Evolutionary conservation across 768 basidiomycete genomes (phyloP), one percentile per base, ranked within the genome.

Genomic region (Phaeotremella skinneri): DNA sequence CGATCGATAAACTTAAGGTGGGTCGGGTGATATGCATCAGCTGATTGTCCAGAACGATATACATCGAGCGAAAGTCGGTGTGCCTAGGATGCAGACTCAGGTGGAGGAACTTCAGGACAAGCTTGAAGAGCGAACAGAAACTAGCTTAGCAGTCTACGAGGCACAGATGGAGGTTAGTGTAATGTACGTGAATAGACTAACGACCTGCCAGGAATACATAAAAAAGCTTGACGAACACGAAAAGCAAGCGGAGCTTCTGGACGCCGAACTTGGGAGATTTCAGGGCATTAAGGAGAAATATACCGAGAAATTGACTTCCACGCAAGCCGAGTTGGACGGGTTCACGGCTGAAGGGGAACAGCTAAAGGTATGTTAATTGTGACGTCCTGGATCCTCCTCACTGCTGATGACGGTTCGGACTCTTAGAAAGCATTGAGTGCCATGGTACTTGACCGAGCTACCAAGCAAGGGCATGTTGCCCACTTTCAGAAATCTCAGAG

Each of bases 401-500:
- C 17, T 27, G 6, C 7, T 66, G 34, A 49, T 42, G n/a, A 89
- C 83, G 80, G 79, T 23, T 90, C 88, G 87, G 84, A 83, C 2
- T 17, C 52, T 6, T 29, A 55, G 58, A 41, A 53, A 60, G 16
- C 45, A n/a, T 16, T 60, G 41, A 41, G 34, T 17, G 32, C 31
- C 37, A 42, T 42, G 20, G 26, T 54, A 16, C 21, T 49, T 26
- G 48, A 21, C 6, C 48, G 27, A 27, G 48, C 21, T 26, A 27
- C 27, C 7, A 29, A 49, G n/a, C 21, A 49, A 27, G 48, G 27
- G 6, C 9, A 7, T 7, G 34, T 17, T 37, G 7, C 21, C 21
- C 50, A 61, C 23, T 61, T 52, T 23, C 49, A 37, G 26, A 41
- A 47, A 23, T 14, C 55, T 2, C 16, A 30, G 17, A n/a, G 31